Base-by-base conservation (phyloP, 2,329 filamentous ascomycete species). In the Zasmidium citrigriseum region DNA sequence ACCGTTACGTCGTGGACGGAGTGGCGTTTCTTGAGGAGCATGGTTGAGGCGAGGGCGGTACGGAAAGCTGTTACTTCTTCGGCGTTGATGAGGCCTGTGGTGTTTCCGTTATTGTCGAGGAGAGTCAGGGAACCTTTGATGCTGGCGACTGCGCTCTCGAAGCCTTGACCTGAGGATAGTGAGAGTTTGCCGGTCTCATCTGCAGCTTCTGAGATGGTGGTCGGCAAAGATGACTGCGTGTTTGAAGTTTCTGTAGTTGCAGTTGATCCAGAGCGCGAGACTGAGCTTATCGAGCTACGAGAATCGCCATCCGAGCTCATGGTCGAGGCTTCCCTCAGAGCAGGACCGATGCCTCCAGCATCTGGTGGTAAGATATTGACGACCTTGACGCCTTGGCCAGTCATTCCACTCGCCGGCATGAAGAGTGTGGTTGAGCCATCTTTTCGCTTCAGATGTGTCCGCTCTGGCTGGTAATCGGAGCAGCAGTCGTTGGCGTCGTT, bases 1-100 rank as follows among this genome's bases (percentile, higher is more conserved):
- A 96, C 88, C 14, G 89, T 87, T 11, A 97, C 71, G 14, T 87
- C 90, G 70, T 88, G 87, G 45, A 96, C 88, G 24, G 83, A 83
- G 55, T 83, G 79, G 56, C 93, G 89, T 68, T 80, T 80, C 66
- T 77, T 79, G 69, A 85, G 84, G 18, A 88, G 79, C 64, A 89
- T 78, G 57, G 87, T 83, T 12, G 83, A 82, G 0, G 84, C 83
- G 12, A 90, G 76, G 0, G 87, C 85, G 0, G 88, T 90, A 47
- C 87, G 82, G 73, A 89, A 90, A 1, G 86, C 86, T 0, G 87
- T 90, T 18, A 90, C 75, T 64, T 89, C 87, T 58, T 84, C 84
- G 0, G 87, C 87, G 64, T 88, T 89, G 60, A 90, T 76, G 18
- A 89, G 73, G 1, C 83, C 88, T 16, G 83, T 80, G 0, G 85